phyloP scores from a whole-genome alignment of 345 rosid genomes.

The Eucalyptus pauciflora region DNA sequence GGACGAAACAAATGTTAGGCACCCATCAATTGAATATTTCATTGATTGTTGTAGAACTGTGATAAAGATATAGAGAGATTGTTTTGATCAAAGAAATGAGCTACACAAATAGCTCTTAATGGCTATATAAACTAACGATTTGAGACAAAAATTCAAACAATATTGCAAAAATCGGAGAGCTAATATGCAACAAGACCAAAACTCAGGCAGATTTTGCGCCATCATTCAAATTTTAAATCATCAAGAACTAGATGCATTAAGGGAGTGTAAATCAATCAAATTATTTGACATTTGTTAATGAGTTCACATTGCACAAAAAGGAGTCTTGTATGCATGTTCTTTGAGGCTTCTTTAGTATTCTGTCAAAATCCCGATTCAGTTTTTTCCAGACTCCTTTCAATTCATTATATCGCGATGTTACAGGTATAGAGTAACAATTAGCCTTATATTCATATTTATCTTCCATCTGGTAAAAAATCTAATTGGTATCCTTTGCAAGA shows the following conservation, averaged over 20 bases:
- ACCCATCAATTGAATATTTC: not conserved
- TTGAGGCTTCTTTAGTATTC: not conserved
- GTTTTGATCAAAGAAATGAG: not conserved
- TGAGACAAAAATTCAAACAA: not conserved
- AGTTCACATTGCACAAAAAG: not conserved
- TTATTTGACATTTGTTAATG: not conserved
- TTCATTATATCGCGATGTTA: not conserved
- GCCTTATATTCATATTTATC: not conserved
- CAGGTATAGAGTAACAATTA: not conserved
- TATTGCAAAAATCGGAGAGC: not conserved
- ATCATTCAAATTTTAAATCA: not conserved
- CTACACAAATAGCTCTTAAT: not conserved
- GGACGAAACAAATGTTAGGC: not conserved
- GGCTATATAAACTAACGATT: not conserved
- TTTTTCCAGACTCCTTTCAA: not conserved
- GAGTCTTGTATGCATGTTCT: not conserved
- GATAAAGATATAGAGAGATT: not conserved
- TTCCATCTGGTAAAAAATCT: not conserved
- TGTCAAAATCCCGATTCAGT: not conserved
- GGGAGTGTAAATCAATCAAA: not conserved
- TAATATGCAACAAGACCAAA: not conserved
- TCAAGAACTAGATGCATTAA: not conserved
- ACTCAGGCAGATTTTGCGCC: not conserved
- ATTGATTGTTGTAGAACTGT: not conserved
- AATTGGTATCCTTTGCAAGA: not conserved